Evolutionary conservation across 208 protist genomes (phyloP), one percentile per base, ranked within the genome.

Genomic region (Crithidia expoeki): DNA sequence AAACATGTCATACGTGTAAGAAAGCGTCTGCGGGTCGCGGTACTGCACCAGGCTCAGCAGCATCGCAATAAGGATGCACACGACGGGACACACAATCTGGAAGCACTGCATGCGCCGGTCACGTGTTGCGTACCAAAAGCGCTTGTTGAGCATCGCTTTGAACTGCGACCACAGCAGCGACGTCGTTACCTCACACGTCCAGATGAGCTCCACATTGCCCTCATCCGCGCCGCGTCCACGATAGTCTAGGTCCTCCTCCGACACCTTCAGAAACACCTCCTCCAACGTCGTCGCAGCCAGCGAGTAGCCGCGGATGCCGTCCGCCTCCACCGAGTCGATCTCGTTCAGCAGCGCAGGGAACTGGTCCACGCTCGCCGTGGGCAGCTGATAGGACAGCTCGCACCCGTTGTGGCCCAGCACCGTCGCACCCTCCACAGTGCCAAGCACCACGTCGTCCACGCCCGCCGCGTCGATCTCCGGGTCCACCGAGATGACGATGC

Each of bases 1-100:
- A 74, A 79, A 70, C 83, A 88, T 72, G 60, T 53, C 40, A 40
- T 84, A 53, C 32, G 79, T 21, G 73, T 69, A 28, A 1, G 7
- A 11, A 0, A 76, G 51, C 17, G 32, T 19, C 9, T 27, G 17
- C 65, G 34, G 65, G 12, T 51, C 4, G 0, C 49, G 55, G 36
- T 86, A 80, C 21, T 65, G 72, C 19, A 92, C 59, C 17, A 84
- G 76, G 23, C 55, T 84, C 3, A 95, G 67, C 33, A 93, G 64
- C 80, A 93, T 86, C 0, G 87, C 86, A 33, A 95, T 44, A 19
- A 92, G 25, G 47, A 95, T 63, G 64, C 78, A 86, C 32, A 81
- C 36, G 11, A 92, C 83, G 0, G 89, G 90, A 70, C 86, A 88
- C 0, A 93, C 40, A 42, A 95, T 55, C 69, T 95, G 90, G 61